A percentile compares a stretch with the other conserved stretches of the same genome.
phyloP scores from a whole-genome alignment of 768 basidiomycete species.

The Mrakia gelida region DNA sequence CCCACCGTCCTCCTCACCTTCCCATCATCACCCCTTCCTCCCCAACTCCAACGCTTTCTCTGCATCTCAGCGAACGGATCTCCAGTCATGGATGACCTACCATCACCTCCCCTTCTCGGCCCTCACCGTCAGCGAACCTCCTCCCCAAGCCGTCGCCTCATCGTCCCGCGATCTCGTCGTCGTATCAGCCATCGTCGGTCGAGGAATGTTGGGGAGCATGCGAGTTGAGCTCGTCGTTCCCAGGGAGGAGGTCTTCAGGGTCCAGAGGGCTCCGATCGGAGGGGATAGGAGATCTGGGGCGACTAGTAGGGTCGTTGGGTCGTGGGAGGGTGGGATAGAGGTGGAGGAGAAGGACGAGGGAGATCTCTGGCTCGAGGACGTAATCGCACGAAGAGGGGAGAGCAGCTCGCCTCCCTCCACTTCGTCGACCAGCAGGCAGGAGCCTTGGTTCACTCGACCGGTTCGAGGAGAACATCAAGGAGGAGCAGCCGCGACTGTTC shows the following conservation, averaged over 20 bases:
- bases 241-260: background rate
- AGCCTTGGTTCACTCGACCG: background rate
- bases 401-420: too few relatives aligned
- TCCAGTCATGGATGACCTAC: background rate
- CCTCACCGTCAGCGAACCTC: background rate
- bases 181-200: slow-evolving; percentile 6
- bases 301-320: background rate
- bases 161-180: slow-evolving; percentile 3
- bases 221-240: background rate
- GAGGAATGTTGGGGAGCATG: slow-evolving; percentile 3
- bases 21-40: background rate
- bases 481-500: background rate
- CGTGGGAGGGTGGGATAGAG: background rate
- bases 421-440: background rate
- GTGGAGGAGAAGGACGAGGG: slow-evolving; percentile 1
- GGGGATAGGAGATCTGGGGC: background rate
- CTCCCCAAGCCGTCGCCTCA: background rate
- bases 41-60: background rate
- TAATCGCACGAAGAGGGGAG: background rate
- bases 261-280: background rate
- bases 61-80: background rate
- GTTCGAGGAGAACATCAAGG: background rate
- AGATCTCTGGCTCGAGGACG: background rate
- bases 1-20: background rate
- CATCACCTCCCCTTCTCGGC: slow-evolving; percentile 13